Evolutionary conservation across 176 grass and related monocot genomes (phyloP).

Genomic region (Oryza longistaminata): DNA sequence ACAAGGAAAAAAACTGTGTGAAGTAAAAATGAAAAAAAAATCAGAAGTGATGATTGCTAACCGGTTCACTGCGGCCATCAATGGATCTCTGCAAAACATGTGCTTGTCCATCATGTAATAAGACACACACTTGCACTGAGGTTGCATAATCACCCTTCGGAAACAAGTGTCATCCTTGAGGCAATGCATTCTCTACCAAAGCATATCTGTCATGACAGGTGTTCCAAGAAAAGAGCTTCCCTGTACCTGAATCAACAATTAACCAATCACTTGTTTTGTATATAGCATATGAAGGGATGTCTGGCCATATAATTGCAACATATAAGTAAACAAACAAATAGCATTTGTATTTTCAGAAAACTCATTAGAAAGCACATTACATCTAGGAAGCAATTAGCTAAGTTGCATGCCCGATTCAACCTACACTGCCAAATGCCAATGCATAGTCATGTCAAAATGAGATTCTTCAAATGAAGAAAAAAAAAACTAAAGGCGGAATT

Average conservation of each 20-base stretch:
- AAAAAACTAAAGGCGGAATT: slow-evolving; percentile 1
- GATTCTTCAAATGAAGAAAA: slow-evolving; percentile 2
- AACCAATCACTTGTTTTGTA: slow-evolving; percentile 96
- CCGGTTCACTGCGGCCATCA: slow-evolving; percentile 85
- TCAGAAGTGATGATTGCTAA: slow-evolving; percentile 47
- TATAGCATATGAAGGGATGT: slow-evolving; percentile 85
- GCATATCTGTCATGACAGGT: slow-evolving; percentile 93
- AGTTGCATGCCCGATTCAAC: not conserved
- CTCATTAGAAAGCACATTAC: not conserved
- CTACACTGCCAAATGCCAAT: too few relatives aligned
- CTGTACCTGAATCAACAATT: slow-evolving; percentile 90
- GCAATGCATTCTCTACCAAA: slow-evolving; percentile 76
- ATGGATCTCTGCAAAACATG: slow-evolving; percentile 92
- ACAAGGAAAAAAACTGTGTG: not conserved
- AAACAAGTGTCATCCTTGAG: slow-evolving; percentile 75
- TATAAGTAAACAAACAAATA: slow-evolving; percentile 67
- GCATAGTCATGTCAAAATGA: not conserved
- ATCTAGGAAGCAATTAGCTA: not conserved
- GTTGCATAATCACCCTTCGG: slow-evolving; percentile 72
- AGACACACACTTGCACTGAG: slow-evolving; percentile 93
- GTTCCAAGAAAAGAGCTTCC: slow-evolving; percentile 95
- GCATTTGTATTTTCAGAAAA: slow-evolving; percentile 1
- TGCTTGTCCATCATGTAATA: slow-evolving; percentile 90
- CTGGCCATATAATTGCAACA: slow-evolving; percentile 87
- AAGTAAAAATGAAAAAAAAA: not conserved